phyloP scores from a whole-genome alignment of 208 protist genomes.

The Trypanosoma cruzi region DNA sequence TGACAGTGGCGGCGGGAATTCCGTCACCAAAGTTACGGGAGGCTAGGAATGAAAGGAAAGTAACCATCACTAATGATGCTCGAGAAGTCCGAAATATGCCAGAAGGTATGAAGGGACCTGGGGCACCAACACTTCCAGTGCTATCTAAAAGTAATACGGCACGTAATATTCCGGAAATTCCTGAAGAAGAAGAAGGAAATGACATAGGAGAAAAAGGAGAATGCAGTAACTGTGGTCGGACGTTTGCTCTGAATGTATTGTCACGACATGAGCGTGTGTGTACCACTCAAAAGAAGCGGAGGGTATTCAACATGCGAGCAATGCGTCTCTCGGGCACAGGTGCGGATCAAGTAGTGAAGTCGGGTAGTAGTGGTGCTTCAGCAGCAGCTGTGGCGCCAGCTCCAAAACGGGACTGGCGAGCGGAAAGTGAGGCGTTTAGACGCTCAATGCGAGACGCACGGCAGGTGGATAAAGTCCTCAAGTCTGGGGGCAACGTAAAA shows the following conservation, averaged over 20 bases:
- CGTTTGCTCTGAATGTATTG: conserved; percentile 72
- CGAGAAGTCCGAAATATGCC: not conserved
- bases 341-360: conserved; percentile 12
- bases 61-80: not conserved
- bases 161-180: not conserved
- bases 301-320: conserved; percentile 81
- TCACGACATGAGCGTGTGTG: conserved; percentile 76
- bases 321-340: conserved; percentile 48
- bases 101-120: not conserved
- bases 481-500: conserved; percentile 65
- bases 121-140: not conserved
- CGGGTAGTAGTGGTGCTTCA: not conserved
- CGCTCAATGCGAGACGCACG: conserved; percentile 75
- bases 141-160: not conserved
- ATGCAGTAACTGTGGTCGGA: conserved; percentile 78
- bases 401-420: conserved; percentile 78
- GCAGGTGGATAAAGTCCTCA: conserved; percentile 75
- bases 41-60: not conserved
- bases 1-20: not conserved
- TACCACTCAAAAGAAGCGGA: conserved; percentile 49
- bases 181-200: conserved; percentile 13
- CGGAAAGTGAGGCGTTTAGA: conserved; percentile 84
- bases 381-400: not conserved
- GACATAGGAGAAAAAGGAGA: conserved; percentile 31
- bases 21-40: not conserved